Evolutionary conservation across 768 basidiomycete genomes (phyloP).

Genomic region (Kwoniella bestiolae): DNA sequence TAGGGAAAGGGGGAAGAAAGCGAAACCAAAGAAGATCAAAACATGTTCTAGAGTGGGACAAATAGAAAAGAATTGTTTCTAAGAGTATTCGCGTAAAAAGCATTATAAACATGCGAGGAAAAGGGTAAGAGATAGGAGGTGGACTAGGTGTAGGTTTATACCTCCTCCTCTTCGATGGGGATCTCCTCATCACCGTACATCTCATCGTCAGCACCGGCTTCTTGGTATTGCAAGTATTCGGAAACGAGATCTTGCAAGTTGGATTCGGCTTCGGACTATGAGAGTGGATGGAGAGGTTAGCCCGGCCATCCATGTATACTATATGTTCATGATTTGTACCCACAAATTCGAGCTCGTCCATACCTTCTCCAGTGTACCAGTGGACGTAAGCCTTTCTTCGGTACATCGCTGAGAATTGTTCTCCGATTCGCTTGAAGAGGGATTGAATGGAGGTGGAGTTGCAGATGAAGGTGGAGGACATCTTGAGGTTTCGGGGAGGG

Average conservation of each 20-base stretch:
- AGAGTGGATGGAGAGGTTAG: no score
- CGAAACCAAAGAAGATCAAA: conserved; percentile 15
- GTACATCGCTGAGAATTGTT: conserved; percentile 99
- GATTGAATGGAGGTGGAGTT: conserved; percentile 98
- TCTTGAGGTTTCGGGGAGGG: conserved; percentile 90
- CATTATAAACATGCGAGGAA: conserved; percentile 7
- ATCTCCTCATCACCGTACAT: conserved; percentile 52
- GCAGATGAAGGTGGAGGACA: conserved; percentile 96
- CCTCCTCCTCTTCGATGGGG: conserved; percentile 39
- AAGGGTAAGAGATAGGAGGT: not conserved
- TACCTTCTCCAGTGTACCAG: conserved; percentile 99
- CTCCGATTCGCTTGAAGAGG: conserved; percentile 97
- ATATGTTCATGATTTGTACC: no score
- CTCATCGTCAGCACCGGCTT: conserved; percentile 54
- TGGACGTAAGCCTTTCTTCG: conserved; percentile 75
- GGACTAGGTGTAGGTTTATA: conserved; percentile 2
- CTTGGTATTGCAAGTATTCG: conserved; percentile 75
- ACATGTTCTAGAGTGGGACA: not conserved
- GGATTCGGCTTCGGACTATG: conserved; percentile 95
- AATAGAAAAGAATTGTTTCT: not conserved
- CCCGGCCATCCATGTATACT: no score
- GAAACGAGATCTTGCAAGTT: conserved; percentile 99
- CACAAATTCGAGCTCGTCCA: conserved; percentile 67
- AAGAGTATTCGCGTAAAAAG: conserved; percentile 5
- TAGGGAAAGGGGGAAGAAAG: not conserved